These are phyloP conservation scores for Hirsutella rhossiliensis DNA, from an alignment of 2,329 filamentous ascomycete species.

Conservation along the genomic window DNA sequence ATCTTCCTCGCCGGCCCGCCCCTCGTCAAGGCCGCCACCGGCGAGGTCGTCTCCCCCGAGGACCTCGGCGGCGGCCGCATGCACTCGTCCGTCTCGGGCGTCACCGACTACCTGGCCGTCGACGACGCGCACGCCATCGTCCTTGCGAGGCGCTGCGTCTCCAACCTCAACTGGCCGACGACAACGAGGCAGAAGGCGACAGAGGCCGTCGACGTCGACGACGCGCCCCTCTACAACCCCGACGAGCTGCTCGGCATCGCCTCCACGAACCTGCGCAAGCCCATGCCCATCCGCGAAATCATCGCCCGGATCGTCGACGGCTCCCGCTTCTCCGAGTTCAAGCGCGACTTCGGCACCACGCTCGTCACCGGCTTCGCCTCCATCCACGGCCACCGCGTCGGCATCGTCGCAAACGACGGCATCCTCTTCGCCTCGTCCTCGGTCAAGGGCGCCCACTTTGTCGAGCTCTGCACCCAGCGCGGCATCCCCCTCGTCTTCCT, in stretches of 20 bases:
- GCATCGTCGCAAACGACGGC: slow-evolving; percentile 91
- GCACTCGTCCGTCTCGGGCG: slow-evolving; percentile 82
- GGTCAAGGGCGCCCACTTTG: slow-evolving; percentile 92
- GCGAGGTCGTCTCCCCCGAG: slow-evolving; percentile 82
- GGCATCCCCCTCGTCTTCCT: slow-evolving; percentile 85
- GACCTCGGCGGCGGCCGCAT: slow-evolving; percentile 83
- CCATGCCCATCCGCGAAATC: slow-evolving; percentile 77
- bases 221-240: slow-evolving; percentile 68
- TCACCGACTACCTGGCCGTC: slow-evolving; percentile 90
- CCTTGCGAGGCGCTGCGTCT: slow-evolving; percentile 70
- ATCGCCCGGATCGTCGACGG: slow-evolving; percentile 90
- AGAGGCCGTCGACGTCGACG: slow-evolving; percentile 22
- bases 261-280: slow-evolving; percentile 76
- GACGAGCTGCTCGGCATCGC: slow-evolving; percentile 80
- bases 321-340: slow-evolving; percentile 86
- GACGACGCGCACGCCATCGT: slow-evolving; percentile 87
- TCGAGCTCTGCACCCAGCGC: slow-evolving; percentile 85
- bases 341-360: slow-evolving; percentile 77
- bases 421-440: slow-evolving; percentile 85
- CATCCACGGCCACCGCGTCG: slow-evolving; percentile 83
- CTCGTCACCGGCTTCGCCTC: slow-evolving; percentile 84
- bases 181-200: slow-evolving; percentile 63
- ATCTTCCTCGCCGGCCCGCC: slow-evolving; percentile 94
- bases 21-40: slow-evolving; percentile 89
- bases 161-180: slow-evolving; percentile 82